A percentile compares a stretch with the other conserved stretches of the same genome.
These are phyloP conservation scores for Colletotrichum endophyticum DNA, from an alignment of 2,329 filamentous ascomycete genomes.

Conservation along the genomic window DNA sequence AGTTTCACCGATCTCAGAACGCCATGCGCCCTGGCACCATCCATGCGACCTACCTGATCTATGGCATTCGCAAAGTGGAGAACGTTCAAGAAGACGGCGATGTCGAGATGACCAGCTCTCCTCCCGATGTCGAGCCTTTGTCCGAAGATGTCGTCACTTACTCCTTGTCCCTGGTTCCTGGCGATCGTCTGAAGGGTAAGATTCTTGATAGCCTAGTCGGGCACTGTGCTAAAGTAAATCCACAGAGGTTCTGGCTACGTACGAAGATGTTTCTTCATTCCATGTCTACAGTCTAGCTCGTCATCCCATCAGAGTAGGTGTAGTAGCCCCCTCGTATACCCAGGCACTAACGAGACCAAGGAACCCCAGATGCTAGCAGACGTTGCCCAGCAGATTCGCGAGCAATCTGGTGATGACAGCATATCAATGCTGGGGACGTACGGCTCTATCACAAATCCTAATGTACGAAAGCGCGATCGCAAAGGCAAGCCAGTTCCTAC, in stretches of 20 bases:
- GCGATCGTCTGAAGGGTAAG: constrained; percentile 74
- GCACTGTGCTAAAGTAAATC: constrained; percentile 14
- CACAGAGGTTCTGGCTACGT: constrained; percentile 69
- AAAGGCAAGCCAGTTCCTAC: constrained; percentile 32
- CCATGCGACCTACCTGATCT: constrained; percentile 92
- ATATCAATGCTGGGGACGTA: constrained; percentile 65
- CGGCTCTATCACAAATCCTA: constrained; percentile 76
- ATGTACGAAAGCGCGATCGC: constrained; percentile 60
- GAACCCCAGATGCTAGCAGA: constrained; percentile 76
- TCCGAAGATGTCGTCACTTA: constrained; percentile 58
- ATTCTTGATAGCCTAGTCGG: background rate
- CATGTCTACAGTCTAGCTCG: constrained; percentile 88
- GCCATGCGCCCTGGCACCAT: constrained; percentile 73
- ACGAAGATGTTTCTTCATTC: constrained; percentile 76
- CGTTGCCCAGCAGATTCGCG: constrained; percentile 66
- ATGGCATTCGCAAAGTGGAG: constrained; percentile 64
- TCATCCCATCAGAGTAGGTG: constrained; percentile 65
- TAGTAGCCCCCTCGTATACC: rapidly evolving
- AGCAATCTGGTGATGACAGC: constrained; percentile 64
- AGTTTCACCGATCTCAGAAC: constrained; percentile 83
- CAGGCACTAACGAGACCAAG: constrained; percentile 21
- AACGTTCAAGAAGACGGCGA: constrained; percentile 59
- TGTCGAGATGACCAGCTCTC: constrained; percentile 73
- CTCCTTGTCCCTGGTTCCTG: constrained; percentile 70
- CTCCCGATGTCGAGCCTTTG: constrained; percentile 56